phyloP scores from a whole-genome alignment of 116 monocot species.

The Posidonia oceanica region DNA sequence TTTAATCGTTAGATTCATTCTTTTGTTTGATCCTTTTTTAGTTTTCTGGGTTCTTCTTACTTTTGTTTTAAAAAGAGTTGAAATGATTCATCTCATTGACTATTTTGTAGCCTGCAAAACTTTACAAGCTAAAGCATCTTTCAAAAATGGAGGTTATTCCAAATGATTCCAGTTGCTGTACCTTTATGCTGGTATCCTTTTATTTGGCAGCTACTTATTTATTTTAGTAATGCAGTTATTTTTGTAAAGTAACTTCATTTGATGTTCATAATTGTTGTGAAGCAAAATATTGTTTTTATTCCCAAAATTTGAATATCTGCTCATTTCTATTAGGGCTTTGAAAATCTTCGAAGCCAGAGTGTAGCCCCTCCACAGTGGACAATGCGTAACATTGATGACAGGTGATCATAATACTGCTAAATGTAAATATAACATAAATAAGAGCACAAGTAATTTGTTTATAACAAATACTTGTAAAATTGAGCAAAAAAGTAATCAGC shows the following conservation, averaged over 20 bases:
- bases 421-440: background rate
- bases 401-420: conserved; percentile 24
- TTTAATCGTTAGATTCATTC: background rate
- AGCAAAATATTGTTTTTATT: background rate
- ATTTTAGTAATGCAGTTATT: background rate
- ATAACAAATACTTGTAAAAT: background rate
- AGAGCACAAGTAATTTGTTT: background rate
- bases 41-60: background rate
- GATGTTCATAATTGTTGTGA: background rate
- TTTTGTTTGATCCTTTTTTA: background rate
- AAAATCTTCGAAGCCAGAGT: conserved; percentile 94
- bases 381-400: conserved; percentile 92
- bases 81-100: background rate
- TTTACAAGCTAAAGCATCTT: conserved; percentile 97
- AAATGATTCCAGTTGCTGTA: conserved; percentile 87
- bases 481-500: background rate
- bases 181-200: conserved; percentile 75
- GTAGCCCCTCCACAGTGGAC: conserved; percentile 98
- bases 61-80: background rate
- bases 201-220: background rate
- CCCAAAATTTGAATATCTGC: background rate
- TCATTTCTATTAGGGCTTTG: conserved; percentile 59
- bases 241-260: background rate
- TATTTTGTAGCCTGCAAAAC: conserved; percentile 67
- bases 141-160: conserved; percentile 78